Evolutionary conservation across 2,329 filamentous ascomycete species (phyloP), one percentile per base, ranked within the genome.

Genomic region (Teratosphaeria destructans): DNA sequence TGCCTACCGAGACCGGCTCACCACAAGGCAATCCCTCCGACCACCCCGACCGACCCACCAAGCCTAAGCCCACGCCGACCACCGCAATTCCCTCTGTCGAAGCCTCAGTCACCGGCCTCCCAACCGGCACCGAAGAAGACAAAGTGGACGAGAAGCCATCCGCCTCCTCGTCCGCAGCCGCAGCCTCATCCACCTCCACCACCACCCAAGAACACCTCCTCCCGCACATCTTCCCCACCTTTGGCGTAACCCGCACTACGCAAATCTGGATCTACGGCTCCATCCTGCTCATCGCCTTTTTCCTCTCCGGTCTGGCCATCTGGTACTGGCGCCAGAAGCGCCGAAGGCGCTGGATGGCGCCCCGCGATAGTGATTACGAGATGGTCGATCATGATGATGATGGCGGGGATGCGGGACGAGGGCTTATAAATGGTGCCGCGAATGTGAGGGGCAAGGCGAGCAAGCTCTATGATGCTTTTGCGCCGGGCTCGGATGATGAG

Each of bases 381-480:
- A 86, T 96, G 63, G 81, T 99, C 55, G 87, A 94, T 67, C 88
- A 92, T 59, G 88, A 90, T 23, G 91, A 95, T 79, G 85, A 66
- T 79, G 81, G 32, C 79, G 81, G 16, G 79, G 86, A 65, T 79
- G 81, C 29, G 70, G 34, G 37, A 7, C n/a, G 27, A 12, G 52
- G 37, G 11, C 43, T 26, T 14, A 61, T 72, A 58, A 62, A 71
- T 35, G 65, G 56, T 12, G 43, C 27, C 66, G 71, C 70, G 73
- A 74, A 60, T 74, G 78, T 76, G 64, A 66, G 81, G 75, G 72
- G 78, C 64, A 78, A 90, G 23, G 94, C 90, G 2, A 91, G 93
- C 32, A 93, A 97, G 77, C 77, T 99, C 53, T 99, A 99, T 73
- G 94, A 99, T 78, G 94, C 94, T 4, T 99, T 99, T 79, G 94